Percentiles rank a stretch among this genome's conserved stretches.
phyloP scores from a whole-genome alignment of 83 land plant species.

The Picea mariana region DNA sequence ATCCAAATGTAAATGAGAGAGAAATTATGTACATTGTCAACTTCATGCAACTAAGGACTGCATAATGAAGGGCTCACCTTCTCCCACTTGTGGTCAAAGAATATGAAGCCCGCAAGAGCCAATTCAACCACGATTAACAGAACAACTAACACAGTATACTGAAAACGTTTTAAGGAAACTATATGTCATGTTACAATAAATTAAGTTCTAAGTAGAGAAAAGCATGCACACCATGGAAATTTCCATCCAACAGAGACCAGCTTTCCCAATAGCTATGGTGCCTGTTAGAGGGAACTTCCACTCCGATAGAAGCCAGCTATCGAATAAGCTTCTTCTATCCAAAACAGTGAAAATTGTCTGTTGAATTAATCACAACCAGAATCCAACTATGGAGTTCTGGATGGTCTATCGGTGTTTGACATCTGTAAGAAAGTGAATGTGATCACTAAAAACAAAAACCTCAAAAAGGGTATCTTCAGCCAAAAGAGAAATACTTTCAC shows the following conservation, averaged over 20 bases:
- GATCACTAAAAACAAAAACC: background rate
- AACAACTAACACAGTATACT: conserved; percentile 62
- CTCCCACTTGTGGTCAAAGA: conserved; percentile 68
- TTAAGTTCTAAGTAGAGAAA: background rate
- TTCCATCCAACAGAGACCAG: background rate
- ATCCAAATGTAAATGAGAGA: background rate
- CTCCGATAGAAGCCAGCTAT: background rate
- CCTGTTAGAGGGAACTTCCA: background rate
- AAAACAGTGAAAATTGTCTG: background rate
- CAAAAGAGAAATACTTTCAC: background rate
- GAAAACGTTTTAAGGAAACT: conserved; percentile 8
- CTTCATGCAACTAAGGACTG: background rate
- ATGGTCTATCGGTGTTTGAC: background rate
- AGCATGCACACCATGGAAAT: background rate
- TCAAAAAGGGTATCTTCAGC: background rate
- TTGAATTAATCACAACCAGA: background rate
- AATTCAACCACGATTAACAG: conserved; percentile 58
- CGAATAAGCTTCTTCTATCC: background rate
- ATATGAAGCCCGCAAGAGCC: conserved; percentile 39
- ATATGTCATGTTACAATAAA: background rate
- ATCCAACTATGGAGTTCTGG: background rate
- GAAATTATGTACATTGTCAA: background rate
- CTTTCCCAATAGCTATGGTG: background rate
- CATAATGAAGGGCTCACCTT: conserved; percentile 33
- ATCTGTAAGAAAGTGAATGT: background rate